Percentiles rank a stretch among this genome's conserved stretches.
phyloP scores from a whole-genome alignment of 129 eudicot species.

The Helianthus tuberosus region DNA sequence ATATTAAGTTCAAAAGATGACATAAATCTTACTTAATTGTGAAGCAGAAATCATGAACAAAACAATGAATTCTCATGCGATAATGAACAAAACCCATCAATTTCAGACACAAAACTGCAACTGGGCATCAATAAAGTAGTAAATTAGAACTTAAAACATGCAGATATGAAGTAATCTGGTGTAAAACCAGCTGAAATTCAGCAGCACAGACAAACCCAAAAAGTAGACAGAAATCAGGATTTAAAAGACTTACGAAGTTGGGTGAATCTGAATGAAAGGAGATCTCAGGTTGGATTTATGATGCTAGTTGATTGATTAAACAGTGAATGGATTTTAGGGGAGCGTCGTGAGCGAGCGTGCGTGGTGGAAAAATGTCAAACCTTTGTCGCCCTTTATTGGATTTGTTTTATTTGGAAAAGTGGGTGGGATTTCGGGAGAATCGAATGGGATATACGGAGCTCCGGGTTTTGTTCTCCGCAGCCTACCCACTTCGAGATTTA shows the following conservation, averaged over 20 bases:
- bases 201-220: too few species aligned
- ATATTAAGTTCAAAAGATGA: conserved; percentile 11
- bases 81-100: not conserved
- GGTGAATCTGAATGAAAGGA: not conserved
- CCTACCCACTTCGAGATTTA: too few species aligned
- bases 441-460: not conserved
- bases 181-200: too few species aligned
- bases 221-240: too few species aligned
- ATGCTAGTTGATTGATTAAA: not conserved
- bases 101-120: conserved; percentile 8
- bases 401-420: not conserved
- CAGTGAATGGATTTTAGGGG: not conserved
- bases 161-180: not conserved
- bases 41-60: conserved; percentile 18
- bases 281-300: conserved; percentile 13
- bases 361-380: conserved; percentile 24
- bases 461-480: not conserved
- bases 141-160: not conserved
- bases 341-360: not conserved
- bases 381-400: not conserved
- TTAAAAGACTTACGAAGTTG: too few species aligned
- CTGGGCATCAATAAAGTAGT: not conserved
- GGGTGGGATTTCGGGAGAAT: not conserved
- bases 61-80: conserved; percentile 17
- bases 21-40: not conserved